Base-by-base conservation (phyloP, 192 early-diverging fungal species). In the Geranomyces michiganensis region DNA sequence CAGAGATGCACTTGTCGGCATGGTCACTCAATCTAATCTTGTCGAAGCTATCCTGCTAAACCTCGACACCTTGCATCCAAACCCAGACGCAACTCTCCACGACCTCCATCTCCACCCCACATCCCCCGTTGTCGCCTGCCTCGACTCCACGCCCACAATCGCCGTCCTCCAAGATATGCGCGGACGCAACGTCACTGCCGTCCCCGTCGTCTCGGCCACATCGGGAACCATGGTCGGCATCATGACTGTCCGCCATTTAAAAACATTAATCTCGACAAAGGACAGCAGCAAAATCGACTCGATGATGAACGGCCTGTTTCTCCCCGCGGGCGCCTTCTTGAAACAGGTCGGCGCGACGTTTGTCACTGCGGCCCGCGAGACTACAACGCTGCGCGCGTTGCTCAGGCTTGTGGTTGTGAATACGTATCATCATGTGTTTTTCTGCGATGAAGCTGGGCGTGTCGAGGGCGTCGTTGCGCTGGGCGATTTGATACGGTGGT, bases 1-100 rank as follows among this genome's bases (percentile, higher is more conserved):
- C n/a, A n/a, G 36, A 41, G 36, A 10, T 7, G 10, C 3, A 41
- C 36, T 41, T 10, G 10, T 41, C 36, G 36, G 36, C 3, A 14
- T 73, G 21, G 63, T 74, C 19, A 74, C 76, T 7, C 71, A 74
- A 51, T 56, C 41, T 4, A 66, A 61, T 27, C 22, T 78, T 2
- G 63, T 74, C 15, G 72, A 74, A 44, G 68, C 70, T 46, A 49
- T 68, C 24, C 36, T 74, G 0, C 72, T 74, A 7, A 78, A 78
- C 56, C 55, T 78, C 31, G 76, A 78, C 49, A 22, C 26, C 7
- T 44, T 78, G 51, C 76, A 78, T 29, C 71, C 67, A 43, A 43
- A 24, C 0, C 76, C 76, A 12, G 76, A 78, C 61, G 62, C 66
- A 22, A 58, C 76, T 6, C 48, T 78, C 21, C n/a, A 17, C 21